Evolutionary conservation across 2,329 filamentous ascomycete species (phyloP).

Genomic region (Daldinia sp.): DNA sequence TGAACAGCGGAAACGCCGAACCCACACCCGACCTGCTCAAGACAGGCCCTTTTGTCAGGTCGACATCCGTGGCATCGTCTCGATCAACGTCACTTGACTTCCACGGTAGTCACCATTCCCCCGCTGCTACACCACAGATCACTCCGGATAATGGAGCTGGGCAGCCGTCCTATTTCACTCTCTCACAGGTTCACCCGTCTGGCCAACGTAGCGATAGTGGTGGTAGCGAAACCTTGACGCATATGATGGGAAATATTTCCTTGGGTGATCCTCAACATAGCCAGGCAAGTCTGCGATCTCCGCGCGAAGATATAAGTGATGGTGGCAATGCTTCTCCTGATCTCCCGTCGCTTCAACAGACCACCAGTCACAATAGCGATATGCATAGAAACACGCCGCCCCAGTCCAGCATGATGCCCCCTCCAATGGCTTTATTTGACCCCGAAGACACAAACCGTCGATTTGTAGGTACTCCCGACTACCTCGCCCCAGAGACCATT

Average conservation of each 20-base stretch:
- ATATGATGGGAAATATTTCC: conserved; percentile 85
- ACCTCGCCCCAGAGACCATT: conserved; percentile 96
- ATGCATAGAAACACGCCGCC: conserved; percentile 71
- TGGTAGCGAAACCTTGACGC: conserved; percentile 84
- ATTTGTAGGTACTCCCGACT: conserved; percentile 97
- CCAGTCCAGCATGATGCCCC: conserved; percentile 80
- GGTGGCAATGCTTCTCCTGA: conserved; percentile 80
- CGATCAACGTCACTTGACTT: conserved; percentile 94
- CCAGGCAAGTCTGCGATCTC: conserved; percentile 65
- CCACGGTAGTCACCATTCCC: conserved; percentile 78
- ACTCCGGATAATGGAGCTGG: conserved; percentile 81
- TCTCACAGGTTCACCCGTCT: conserved; percentile 72
- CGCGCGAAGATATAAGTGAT: conserved; percentile 80
- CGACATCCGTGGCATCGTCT: conserved; percentile 87
- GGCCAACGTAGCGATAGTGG: conserved; percentile 92
- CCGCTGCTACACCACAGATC: conserved; percentile 86
- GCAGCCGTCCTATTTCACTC: conserved; percentile 93
- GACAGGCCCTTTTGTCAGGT: conserved; percentile 88
- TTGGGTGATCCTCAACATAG: conserved; percentile 70
- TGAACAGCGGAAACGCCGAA: conserved; percentile 81
- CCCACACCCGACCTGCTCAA: conserved; percentile 93
- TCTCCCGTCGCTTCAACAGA: conserved; percentile 71
- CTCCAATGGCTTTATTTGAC: conserved; percentile 94
- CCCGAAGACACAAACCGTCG: conserved; percentile 92
- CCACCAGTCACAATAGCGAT: conserved; percentile 60